Percentiles rank a stretch among this genome's conserved stretches.
Evolutionary conservation across 2,329 filamentous ascomycete genomes (phyloP).

Genomic region (Sporothrix curviconia): DNA sequence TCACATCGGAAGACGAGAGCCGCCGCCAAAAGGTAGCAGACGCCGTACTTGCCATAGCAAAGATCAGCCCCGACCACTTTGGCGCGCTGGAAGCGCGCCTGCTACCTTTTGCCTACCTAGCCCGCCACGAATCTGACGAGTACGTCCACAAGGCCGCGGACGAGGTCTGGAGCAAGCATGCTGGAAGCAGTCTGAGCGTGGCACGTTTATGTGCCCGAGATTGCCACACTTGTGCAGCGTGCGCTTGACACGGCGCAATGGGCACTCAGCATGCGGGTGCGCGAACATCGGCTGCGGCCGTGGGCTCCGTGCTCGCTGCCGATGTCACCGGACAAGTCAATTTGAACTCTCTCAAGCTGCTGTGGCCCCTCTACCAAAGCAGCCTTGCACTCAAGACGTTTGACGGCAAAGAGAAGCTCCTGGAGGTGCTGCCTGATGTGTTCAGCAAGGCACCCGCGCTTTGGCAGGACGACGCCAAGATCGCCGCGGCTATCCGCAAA

Average conservation of each 20-base stretch:
- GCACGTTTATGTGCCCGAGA: slow-evolving; percentile 79
- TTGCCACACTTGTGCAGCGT: slow-evolving; percentile 59
- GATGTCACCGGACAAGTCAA: slow-evolving; percentile 54
- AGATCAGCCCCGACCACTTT: slow-evolving; percentile 84
- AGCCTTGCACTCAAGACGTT: slow-evolving; percentile 85
- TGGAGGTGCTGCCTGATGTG: slow-evolving; percentile 74
- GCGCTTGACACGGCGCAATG: slow-evolving; percentile 77
- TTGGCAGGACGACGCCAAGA: slow-evolving; percentile 44
- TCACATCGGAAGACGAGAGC: slow-evolving; percentile 70
- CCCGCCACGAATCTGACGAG: slow-evolving; percentile 75
- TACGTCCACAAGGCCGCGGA: slow-evolving; percentile 73
- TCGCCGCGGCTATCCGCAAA: slow-evolving; percentile 67
- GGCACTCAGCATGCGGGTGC: slow-evolving; percentile 82
- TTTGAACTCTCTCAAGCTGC: slow-evolving; percentile 48
- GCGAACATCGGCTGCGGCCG: slow-evolving; percentile 68
- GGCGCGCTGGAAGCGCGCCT: slow-evolving; percentile 66
- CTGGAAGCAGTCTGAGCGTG: slow-evolving; percentile 75
- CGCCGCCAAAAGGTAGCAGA: slow-evolving; percentile 73
- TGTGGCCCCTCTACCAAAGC: slow-evolving; percentile 83
- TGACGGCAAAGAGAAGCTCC: slow-evolving; percentile 78
- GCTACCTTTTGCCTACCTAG: slow-evolving; percentile 82
- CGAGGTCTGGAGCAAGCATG: slow-evolving; percentile 85
- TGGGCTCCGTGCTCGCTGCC: slow-evolving; percentile 57
- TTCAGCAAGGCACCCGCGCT: slow-evolving; percentile 56
- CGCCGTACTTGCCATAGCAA: slow-evolving; percentile 74